Conservation (phyloP, 2,329 filamentous ascomycete species). For the Ceratocystis destructans region DNA sequence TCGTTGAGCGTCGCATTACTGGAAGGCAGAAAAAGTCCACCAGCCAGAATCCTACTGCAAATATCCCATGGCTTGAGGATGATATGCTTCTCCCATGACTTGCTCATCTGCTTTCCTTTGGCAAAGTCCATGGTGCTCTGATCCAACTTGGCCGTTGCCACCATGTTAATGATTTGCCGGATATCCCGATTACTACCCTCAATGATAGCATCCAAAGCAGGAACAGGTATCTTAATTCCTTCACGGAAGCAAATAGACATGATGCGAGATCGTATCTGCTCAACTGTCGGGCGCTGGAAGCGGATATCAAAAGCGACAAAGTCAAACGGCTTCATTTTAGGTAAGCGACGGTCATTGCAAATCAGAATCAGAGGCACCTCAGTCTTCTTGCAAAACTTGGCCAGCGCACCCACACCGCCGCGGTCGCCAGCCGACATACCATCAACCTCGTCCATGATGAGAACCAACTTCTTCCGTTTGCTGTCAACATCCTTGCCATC, state of each 20-base stretch:
- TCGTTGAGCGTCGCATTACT: slow-evolving; percentile 86
- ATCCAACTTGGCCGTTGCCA: slow-evolving; percentile 85
- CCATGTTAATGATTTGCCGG: slow-evolving; percentile 96
- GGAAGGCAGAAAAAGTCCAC: slow-evolving; percentile 69
- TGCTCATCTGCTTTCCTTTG: slow-evolving; percentile 84
- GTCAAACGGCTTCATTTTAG: slow-evolving; percentile 98
- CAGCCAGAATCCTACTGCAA: slow-evolving; percentile 76
- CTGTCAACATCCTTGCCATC: slow-evolving; percentile 68
- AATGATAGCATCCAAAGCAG: slow-evolving; percentile 83
- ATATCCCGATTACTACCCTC: slow-evolving; percentile 95
- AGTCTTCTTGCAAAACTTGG: slow-evolving; percentile 89
- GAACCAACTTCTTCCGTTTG: slow-evolving; percentile 79
- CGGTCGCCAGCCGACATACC: slow-evolving; percentile 97
- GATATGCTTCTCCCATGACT: slow-evolving; percentile 96
- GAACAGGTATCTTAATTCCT: slow-evolving; percentile 67
- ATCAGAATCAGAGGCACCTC: slow-evolving; percentile 92
- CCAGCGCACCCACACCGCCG: slow-evolving; percentile 85
- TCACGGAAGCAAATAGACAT: slow-evolving; percentile 93
- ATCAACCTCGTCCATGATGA: slow-evolving; percentile 98
- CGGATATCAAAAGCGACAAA: slow-evolving; percentile 68
- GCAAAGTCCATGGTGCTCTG: slow-evolving; percentile 67
- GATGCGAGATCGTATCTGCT: slow-evolving; percentile 81
- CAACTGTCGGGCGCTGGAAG: slow-evolving; percentile 78
- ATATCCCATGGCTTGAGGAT: slow-evolving; percentile 98
- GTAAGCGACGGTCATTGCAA: slow-evolving; percentile 83